These are phyloP conservation scores for Syzygium aromaticum DNA, from an alignment of 345 rosid genomes.

Conservation along the genomic window DNA sequence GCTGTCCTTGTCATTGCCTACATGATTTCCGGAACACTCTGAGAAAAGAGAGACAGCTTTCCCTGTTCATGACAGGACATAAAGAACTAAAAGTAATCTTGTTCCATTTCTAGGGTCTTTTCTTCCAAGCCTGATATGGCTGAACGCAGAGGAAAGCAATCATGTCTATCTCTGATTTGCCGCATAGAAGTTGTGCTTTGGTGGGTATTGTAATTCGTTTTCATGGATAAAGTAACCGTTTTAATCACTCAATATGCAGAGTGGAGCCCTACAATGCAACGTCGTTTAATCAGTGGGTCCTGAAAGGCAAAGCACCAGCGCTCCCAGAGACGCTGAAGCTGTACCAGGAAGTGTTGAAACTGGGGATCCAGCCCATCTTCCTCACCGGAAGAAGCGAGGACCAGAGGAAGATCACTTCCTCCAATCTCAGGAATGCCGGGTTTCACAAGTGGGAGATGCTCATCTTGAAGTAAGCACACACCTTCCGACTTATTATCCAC, in stretches of 20 bases:
- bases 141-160: not conserved
- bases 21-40: not conserved
- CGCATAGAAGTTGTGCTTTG: not conserved
- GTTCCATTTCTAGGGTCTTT: not conserved
- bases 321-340: conserved; percentile 25
- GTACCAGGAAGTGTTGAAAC: conserved; percentile 12
- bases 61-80: not conserved
- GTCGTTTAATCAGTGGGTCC: conserved; percentile 19
- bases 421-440: conserved; percentile 26
- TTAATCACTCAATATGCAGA: not conserved
- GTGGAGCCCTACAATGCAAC: conserved; percentile 16
- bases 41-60: not conserved
- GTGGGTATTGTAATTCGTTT: not conserved
- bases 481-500: not conserved
- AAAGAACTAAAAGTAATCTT: not conserved
- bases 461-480: conserved; percentile 18
- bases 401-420: conserved; percentile 8
- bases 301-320: conserved; percentile 23
- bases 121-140: not conserved
- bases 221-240: not conserved
- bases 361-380: conserved; percentile 30
- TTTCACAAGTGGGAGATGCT: conserved; percentile 33
- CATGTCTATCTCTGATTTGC: not conserved
- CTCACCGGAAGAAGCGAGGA: conserved; percentile 30
- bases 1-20: not conserved